phyloP scores from a whole-genome alignment of 1,139 yeast species.

The Diutina pseudorugosa region DNA sequence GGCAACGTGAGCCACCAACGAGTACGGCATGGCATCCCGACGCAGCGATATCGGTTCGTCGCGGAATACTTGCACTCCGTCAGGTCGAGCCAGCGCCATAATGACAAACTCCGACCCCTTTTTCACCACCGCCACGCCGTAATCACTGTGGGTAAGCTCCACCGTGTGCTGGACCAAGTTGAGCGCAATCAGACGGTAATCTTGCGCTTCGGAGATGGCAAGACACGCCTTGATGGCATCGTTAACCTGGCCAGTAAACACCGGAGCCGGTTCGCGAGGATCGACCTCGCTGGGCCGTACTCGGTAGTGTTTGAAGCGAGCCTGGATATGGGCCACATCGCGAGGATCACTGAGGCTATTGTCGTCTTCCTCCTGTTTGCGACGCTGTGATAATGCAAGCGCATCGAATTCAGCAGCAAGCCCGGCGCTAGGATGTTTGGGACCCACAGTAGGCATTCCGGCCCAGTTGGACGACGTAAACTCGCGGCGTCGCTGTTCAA shows the following conservation, averaged over 20 bases:
- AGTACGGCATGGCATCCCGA: constrained; percentile 30
- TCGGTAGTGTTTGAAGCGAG: neutral
- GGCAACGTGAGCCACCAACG: constrained; percentile 20
- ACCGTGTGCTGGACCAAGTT: constrained; percentile 31
- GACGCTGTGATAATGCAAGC: neutral
- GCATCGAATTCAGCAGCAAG: neutral
- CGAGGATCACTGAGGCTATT: neutral
- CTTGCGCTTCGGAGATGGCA: constrained; percentile 36
- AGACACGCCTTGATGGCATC: constrained; percentile 33
- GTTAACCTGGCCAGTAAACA: constrained; percentile 11
- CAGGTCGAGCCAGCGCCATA: neutral
- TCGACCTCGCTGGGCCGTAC: neutral
- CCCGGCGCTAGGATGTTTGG: neutral
- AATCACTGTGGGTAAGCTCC: constrained; percentile 29
- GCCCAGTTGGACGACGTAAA: constrained; percentile 15
- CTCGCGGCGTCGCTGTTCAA: constrained; percentile 12
- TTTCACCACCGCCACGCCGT: constrained; percentile 30
- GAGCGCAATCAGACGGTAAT: constrained; percentile 24
- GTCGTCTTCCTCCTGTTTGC: neutral
- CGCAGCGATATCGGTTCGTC: constrained; percentile 1
- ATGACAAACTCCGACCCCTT: neutral
- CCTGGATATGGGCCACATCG: neutral
- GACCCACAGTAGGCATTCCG: constrained; percentile 12
- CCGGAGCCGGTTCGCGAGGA: neutral
- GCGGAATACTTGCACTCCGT: neutral